phyloP scores from a whole-genome alignment of 768 basidiomycete genomes.

The Lactarius hatsudake region DNA sequence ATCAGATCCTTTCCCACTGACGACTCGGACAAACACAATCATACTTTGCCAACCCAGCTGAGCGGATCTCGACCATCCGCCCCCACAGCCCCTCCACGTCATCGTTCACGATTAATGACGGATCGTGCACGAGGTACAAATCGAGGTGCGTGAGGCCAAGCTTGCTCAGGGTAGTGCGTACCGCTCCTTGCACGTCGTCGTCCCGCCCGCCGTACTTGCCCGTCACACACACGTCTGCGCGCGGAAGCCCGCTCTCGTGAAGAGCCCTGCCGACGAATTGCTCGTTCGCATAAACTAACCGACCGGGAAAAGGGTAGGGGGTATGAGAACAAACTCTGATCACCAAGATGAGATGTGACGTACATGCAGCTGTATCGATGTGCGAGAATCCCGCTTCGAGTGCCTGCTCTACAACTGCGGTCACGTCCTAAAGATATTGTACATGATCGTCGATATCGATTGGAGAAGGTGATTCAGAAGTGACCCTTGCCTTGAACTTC shows the following conservation, averaged over 20 bases:
- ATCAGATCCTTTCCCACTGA: neutral
- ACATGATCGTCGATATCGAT: neutral
- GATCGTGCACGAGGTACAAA: conserved; percentile 67
- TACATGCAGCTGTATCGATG: conserved; percentile 60
- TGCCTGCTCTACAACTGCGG: conserved; percentile 54
- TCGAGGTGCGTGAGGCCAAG: conserved; percentile 61
- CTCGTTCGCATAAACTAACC: conserved; percentile 38
- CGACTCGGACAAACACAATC: neutral
- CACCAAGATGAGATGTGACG: conserved; percentile 11
- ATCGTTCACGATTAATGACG: conserved; percentile 32
- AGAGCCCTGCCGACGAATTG: conserved; percentile 39
- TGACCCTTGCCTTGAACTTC: conserved; percentile 31
- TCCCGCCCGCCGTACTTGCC: conserved; percentile 45
- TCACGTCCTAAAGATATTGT: conserved; percentile 41
- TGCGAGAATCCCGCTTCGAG: conserved; percentile 60
- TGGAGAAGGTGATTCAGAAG: neutral
- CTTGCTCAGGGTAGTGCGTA: conserved; percentile 52
- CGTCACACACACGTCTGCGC: conserved; percentile 39
- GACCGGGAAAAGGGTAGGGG: neutral
- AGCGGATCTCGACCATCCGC: conserved; percentile 53
- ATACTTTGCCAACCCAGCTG: conserved; percentile 41
- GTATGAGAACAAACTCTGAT: neutral
- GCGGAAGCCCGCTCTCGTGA: conserved; percentile 36
- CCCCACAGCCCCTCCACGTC: conserved; percentile 48
- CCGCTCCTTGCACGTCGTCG: conserved; percentile 38